Evolutionary conservation across 2,329 filamentous ascomycete species (phyloP).

Genomic region (Sarocladiaceae sp.): DNA sequence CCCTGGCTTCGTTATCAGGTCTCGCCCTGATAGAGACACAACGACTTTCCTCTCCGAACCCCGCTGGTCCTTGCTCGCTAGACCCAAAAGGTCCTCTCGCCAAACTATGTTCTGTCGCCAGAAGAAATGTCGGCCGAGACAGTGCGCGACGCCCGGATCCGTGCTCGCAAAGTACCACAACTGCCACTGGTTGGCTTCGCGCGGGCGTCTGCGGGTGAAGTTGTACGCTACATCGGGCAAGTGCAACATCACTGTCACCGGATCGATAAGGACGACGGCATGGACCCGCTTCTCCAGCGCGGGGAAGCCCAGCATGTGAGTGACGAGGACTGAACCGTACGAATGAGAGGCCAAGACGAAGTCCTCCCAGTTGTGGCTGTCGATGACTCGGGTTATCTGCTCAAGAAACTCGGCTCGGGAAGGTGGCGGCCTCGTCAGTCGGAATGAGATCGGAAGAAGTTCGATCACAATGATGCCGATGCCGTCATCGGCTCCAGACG

Average conservation of each 20-base stretch:
- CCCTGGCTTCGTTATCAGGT: conserved; percentile 61
- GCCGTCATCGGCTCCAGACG: conserved; percentile 27
- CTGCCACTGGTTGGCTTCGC: conserved; percentile 62
- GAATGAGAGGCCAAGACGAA: conserved; percentile 60
- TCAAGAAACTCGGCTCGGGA: conserved; percentile 47
- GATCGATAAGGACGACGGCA: conserved; percentile 49
- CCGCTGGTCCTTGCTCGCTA: conserved; percentile 9
- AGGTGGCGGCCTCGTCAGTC: conserved; percentile 52
- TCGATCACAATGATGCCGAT: conserved; percentile 64
- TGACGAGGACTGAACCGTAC: conserved; percentile 60
- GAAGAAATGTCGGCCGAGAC: conserved; percentile 63
- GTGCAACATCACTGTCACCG: conserved; percentile 64
- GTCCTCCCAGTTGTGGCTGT: conserved; percentile 50
- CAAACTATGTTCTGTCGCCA: conserved; percentile 69
- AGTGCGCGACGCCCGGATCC: conserved; percentile 63
- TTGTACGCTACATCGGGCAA: conserved; percentile 69
- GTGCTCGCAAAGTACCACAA: conserved; percentile 67
- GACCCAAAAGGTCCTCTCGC: conserved; percentile 55
- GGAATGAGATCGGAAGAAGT: conserved; percentile 60
- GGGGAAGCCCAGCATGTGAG: conserved; percentile 53
- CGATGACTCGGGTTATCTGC: conserved; percentile 54
- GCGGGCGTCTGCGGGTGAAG: conserved; percentile 53
- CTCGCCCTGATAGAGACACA: conserved; percentile 54
- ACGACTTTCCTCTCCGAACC: conserved; percentile 38
- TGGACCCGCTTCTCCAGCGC: conserved; percentile 45